Evolutionary conservation across 768 basidiomycete genomes (phyloP).

Genomic region (Sarcodon aspratus): DNA sequence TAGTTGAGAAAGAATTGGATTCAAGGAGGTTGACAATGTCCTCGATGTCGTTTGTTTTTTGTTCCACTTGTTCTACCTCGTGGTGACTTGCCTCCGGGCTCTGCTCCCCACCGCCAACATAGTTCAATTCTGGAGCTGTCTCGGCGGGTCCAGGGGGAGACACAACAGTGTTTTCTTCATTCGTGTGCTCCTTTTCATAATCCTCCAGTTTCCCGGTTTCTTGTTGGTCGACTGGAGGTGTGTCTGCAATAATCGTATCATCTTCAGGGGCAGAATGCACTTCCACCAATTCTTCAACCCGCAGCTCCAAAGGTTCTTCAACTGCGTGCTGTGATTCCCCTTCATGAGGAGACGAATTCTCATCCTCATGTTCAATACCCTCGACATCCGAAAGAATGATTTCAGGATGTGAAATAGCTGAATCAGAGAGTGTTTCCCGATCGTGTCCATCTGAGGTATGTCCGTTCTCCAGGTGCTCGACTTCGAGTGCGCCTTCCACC

Average conservation of each 20-base stretch:
- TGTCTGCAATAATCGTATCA: not conserved
- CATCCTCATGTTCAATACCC: constrained; percentile 3
- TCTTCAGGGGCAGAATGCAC: constrained; percentile 2
- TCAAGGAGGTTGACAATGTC: constrained; percentile 5
- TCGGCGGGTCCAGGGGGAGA: constrained; percentile 2
- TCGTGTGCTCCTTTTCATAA: constrained; percentile 1
- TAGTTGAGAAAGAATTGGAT: constrained; percentile 14
- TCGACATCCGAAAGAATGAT: not conserved
- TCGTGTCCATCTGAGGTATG: constrained; percentile 5
- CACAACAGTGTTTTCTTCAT: not conserved
- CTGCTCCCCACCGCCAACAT: constrained; percentile 4
- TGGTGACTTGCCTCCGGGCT: constrained; percentile 2
- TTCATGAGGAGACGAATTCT: constrained; percentile 10
- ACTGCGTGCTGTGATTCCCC: constrained; percentile 16
- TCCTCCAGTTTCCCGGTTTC: constrained; percentile 6
- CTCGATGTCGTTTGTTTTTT: constrained; percentile 3
- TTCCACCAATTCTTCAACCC: constrained; percentile 11
- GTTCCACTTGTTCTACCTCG: constrained; percentile 10
- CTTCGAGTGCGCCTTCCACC: constrained; percentile 8
- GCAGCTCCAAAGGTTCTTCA: no score
- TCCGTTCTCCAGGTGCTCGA: constrained; percentile 12
- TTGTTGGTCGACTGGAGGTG: not conserved
- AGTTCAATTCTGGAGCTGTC: not conserved
- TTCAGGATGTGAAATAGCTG: not conserved
- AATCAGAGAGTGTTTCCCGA: not conserved